Base-by-base conservation (phyloP, 2,329 filamentous ascomycete species). In the Monascus ruber region DNA sequence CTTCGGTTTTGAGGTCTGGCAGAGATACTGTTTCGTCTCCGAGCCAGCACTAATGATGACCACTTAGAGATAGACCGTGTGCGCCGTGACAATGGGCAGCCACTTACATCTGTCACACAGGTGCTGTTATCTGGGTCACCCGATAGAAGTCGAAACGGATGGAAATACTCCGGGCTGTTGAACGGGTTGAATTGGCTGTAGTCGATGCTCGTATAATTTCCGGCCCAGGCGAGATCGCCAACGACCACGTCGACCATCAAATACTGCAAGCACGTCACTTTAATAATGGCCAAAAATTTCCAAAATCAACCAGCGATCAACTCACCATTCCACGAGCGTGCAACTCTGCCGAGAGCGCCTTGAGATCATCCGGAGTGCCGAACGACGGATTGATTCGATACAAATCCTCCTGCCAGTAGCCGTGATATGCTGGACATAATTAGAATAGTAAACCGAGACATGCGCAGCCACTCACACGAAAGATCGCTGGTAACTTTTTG, bases 221-320 rank as follows among this genome's bases (percentile, higher is more conserved):
- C 55, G 6, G 56, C 51, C 8, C 49, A 59, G 5, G 54, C 64
- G 59, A 67, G 62, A 40, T 73, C 68, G 50, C 73, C 73, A 31
- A 69, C 63, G 6, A 73, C 70, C 2, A 70, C 63, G 44, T 74
- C 71, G 34, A 72, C 60, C 70, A 73, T 72, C 7, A 74, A 47
- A 44, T 68, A 72, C 28, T 29, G 10, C 6, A 2, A 2, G 10
- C 28, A 29, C 3, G 28, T 17, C 17, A 17, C 17, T 17, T 17
- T 17, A 17, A 17, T 17, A 2, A 17, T 17, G 3, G 17, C 17
- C 17, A 3, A 17, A 17, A 3, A 29, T 29, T 29, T 6, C 10
- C 28, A 29, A 29, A 29, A 29, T 29, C 2, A 6, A 29, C 10
- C 6, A 6, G 3, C 28, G 10, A 29, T 1, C 2, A 29, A 29